Base-by-base conservation (phyloP, 2,329 filamentous ascomycete genomes). In the Leptodontidium sp. region DNA sequence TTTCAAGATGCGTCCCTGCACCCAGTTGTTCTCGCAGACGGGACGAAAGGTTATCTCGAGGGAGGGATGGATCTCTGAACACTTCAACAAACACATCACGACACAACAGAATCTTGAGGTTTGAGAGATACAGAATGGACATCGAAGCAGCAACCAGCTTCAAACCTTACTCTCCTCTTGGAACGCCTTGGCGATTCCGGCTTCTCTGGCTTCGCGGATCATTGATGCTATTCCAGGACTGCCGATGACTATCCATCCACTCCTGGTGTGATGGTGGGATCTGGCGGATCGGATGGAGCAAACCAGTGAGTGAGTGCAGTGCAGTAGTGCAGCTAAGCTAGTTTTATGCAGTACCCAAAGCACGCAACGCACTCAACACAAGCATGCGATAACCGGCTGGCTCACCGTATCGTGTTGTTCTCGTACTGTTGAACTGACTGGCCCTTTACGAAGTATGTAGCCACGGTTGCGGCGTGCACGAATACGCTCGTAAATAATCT, bases 401-500 rank as follows among this genome's bases (percentile, higher is more conserved):
- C 21, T 26, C 14, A 21, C 21, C 21, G 21, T 17, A 26, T 24
- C 50, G 26, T 17, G 21, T 9, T 50, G 29, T 32, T 32, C 29
- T 3, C 6, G 21, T 21, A 21, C 21, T 21, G 21, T 21, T 21
- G 21, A 21, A 21, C 21, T 21, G 21, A n/a, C 15, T 26, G 11
- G 50, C 26, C 12, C 4, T 17, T 29, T 26, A 43, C 9, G 38
- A 26, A 29, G 21, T 26, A 43, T 17, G 38, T 43, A 29, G 21
- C 63, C 45, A 65, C 63, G 49, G 49, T 57, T 65, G 38, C 26
- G 50, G 62, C 62, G 52, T 58, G 35, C 50, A 43, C 52, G 52
- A 65, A 17, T 47, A 38, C 40, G 24, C 29, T 58, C 50, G 50
- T 32, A 32, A 45, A 58, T 58, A 65, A 65, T 65, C 40, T 65